A percentile compares a stretch with the other conserved stretches of the same genome.
Conservation (phyloP, 345 rosid genomes). For the Salix arbutifolia region DNA sequence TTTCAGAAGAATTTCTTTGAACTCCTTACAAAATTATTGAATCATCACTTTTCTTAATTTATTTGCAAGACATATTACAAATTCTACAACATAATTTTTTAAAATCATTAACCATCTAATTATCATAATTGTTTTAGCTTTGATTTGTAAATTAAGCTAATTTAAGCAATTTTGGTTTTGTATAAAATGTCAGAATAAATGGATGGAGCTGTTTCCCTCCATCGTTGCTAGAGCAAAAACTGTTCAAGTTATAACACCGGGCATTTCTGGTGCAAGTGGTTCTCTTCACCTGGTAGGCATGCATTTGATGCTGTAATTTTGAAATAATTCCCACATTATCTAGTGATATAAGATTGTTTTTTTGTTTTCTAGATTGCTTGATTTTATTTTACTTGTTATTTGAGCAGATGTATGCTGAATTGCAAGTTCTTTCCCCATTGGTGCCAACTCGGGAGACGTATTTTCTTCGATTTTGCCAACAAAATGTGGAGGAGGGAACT, state of each 20-base stretch:
- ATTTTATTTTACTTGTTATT: conserved; percentile 3
- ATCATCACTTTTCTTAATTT: neutral
- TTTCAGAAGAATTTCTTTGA: neutral
- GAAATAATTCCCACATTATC: neutral
- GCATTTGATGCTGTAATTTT: neutral
- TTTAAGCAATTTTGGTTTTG: neutral
- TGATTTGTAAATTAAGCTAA: neutral
- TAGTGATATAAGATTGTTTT: neutral
- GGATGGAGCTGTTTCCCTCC: conserved; percentile 91
- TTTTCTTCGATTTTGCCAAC: conserved; percentile 80
- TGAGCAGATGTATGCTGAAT: conserved; percentile 76
- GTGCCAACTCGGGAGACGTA: conserved; percentile 79
- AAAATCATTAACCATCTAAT: neutral
- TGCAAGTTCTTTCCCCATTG: conserved; percentile 75
- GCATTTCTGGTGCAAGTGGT: conserved; percentile 67
- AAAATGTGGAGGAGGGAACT: conserved; percentile 53
- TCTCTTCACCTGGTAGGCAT: conserved; percentile 68
- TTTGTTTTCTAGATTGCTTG: neutral
- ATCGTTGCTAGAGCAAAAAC: conserved; percentile 81
- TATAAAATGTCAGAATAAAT: conserved; percentile 49
- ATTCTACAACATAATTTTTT: neutral
- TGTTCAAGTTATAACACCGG: conserved; percentile 58
- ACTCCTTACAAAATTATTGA: neutral
- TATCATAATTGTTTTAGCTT: neutral
- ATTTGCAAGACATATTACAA: neutral